phyloP scores from a whole-genome alignment of 805 yeast genomes.

The Pichia deserticola region DNA sequence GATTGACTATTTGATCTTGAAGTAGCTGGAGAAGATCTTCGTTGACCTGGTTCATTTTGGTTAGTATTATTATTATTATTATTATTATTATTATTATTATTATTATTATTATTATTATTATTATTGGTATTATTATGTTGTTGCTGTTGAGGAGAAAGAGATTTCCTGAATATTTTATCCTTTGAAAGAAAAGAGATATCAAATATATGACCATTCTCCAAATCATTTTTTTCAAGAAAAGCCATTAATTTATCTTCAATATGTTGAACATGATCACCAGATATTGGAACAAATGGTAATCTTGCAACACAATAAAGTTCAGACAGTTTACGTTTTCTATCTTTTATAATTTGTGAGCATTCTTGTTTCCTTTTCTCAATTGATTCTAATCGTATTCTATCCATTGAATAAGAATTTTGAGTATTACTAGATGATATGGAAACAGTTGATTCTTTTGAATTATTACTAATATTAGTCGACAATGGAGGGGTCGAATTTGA shows the following conservation, averaged over 20 bases:
- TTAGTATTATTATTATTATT: background rate
- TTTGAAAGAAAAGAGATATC: conserved; percentile 27
- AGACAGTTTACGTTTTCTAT: conserved; percentile 50
- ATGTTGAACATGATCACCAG: conserved; percentile 30
- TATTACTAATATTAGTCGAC: background rate
- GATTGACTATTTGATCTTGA: conserved; percentile 1
- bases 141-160: conserved; percentile 24
- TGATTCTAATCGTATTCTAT: conserved; percentile 37
- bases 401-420: conserved; percentile 24
- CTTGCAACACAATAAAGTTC: conserved; percentile 56
- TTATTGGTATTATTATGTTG: conserved; percentile 9
- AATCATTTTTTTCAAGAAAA: conserved; percentile 46
- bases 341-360: conserved; percentile 37
- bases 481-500: no score
- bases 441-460: background rate
- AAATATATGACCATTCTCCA: conserved; percentile 39
- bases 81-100: conserved; percentile 8
- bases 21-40: background rate
- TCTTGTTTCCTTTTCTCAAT: conserved; percentile 38
- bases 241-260: conserved; percentile 34
- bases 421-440: background rate
- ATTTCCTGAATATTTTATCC: conserved; percentile 26
- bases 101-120: background rate
- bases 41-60: background rate
- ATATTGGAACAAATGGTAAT: conserved; percentile 39